Conservation (phyloP, 176 grass and related monocot genomes). For the Oryza brachyantha region DNA sequence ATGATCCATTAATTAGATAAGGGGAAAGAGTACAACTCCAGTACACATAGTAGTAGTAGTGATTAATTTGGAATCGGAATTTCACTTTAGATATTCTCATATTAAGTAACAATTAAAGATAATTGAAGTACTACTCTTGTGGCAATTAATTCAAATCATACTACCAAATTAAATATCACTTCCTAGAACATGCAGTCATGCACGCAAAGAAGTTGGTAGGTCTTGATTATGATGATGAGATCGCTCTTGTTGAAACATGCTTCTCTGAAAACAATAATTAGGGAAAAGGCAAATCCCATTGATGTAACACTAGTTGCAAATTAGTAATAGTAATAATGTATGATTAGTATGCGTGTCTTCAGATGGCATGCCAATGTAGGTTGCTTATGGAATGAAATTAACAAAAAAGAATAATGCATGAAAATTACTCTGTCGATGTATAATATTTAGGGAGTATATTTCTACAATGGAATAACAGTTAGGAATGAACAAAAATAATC, state of each 20-base stretch:
- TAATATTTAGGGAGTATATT: too few species aligned
- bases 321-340: neutral
- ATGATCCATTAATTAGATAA: conserved; percentile 2
- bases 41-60: neutral
- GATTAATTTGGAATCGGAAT: conserved; percentile 11
- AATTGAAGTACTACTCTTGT: neutral
- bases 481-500: neutral
- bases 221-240: conserved; percentile 4
- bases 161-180: neutral
- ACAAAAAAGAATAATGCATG: neutral
- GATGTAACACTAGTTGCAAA: conserved; percentile 22
- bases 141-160: neutral
- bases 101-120: neutral
- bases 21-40: neutral
- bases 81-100: neutral
- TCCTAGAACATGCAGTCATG: neutral
- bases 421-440: neutral
- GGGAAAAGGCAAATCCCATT: conserved; percentile 3
- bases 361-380: neutral
- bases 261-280: neutral
- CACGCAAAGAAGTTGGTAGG: neutral
- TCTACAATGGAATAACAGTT: neutral
- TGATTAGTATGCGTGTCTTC: neutral
- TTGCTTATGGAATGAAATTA: neutral
- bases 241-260: neutral